Evolutionary conservation across 2,329 filamentous ascomycete genomes (phyloP), one percentile per base, ranked within the genome.

Genomic region (Penicillium sp.): DNA sequence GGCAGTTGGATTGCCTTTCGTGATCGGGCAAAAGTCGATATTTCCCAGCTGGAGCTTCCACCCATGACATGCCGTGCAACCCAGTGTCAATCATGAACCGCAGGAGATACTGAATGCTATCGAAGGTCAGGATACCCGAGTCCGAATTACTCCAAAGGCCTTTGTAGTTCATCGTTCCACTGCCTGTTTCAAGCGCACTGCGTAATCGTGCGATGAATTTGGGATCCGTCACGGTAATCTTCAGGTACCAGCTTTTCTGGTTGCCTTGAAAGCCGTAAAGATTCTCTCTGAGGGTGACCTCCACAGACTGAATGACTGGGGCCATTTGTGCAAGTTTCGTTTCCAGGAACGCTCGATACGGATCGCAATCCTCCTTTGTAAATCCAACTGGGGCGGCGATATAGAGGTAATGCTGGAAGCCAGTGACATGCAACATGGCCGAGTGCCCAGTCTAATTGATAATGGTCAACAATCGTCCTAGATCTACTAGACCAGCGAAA

Each of bases 51-150:
- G 88, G 85, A 13, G 85, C 88, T 68, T 95, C 89, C 0, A 97
- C 89, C 93, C 93, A 98, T 1, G 90, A 91, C 93, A 98, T 98
- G 54, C 93, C 93, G 48, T 86, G 80, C 39, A 98, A 85, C 68
- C 90, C 86, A 57, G 87, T 94, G 68, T 98, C 93, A 43, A 98
- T 91, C 93, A 98, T 98, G 71, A 98, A 97, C 44, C 93, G 81
- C 56, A 97, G 72, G 26, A 97, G 82, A 64, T 96, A 98, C 75
- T 95, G 88, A 48, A 98, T 90, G 58, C 85, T 96, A 74, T 98
- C 93, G 61, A 91, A 98, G 0, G 93, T 97, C 67, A 90, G 80
- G 55, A 97, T 83, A 18, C 86, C 86, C 18, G 80, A 81, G 5
- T 81, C 79, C 12, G 77, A 74, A 18, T 75, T 79, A 57, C 83